Conservation (phyloP, 1,139 yeast genomes). For the Yamadazyma dendronema region DNA sequence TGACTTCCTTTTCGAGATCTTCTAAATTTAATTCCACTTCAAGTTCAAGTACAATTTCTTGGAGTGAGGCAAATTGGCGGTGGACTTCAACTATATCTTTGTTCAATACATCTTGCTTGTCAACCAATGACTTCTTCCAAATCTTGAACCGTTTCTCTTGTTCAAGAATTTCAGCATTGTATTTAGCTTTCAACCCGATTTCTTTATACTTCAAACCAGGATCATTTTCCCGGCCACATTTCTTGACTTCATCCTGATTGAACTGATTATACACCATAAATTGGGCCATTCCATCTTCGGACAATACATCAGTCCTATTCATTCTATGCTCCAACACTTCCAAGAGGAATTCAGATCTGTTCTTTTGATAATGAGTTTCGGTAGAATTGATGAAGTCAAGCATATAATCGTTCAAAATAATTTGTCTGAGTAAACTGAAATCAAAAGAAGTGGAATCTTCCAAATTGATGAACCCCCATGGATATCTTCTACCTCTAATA, state of each 20-base stretch:
- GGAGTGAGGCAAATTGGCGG: conserved; percentile 31
- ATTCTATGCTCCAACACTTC: conserved; percentile 17
- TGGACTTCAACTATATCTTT: conserved; percentile 51
- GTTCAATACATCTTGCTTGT: conserved; percentile 56
- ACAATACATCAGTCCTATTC: not conserved
- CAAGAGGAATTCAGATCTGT: conserved; percentile 43
- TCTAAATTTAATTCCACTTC: conserved; percentile 11
- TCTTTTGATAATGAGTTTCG: conserved; percentile 55
- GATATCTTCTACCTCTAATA: conserved; percentile 64
- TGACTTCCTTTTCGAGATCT: not conserved
- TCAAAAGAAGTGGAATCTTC: conserved; percentile 70
- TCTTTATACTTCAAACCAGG: conserved; percentile 48
- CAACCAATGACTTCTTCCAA: conserved; percentile 61
- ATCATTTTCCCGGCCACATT: conserved; percentile 40
- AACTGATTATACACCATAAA: conserved; percentile 32
- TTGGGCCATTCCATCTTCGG: conserved; percentile 11
- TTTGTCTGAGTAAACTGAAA: conserved; percentile 49
- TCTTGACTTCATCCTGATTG: conserved; percentile 36
- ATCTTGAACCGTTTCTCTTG: conserved; percentile 65
- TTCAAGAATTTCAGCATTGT: conserved; percentile 44
- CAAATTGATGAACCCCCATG: conserved; percentile 74
- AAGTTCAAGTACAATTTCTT: conserved; percentile 20
- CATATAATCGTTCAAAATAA: conserved; percentile 53
- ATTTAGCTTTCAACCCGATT: conserved; percentile 41
- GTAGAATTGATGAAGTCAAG: conserved; percentile 60